Percentiles rank a stretch among this genome's conserved stretches.
These are phyloP conservation scores for Elaeis oleifera DNA, from an alignment of 202 grass and related monocot genomes.

Conservation along the genomic window DNA sequence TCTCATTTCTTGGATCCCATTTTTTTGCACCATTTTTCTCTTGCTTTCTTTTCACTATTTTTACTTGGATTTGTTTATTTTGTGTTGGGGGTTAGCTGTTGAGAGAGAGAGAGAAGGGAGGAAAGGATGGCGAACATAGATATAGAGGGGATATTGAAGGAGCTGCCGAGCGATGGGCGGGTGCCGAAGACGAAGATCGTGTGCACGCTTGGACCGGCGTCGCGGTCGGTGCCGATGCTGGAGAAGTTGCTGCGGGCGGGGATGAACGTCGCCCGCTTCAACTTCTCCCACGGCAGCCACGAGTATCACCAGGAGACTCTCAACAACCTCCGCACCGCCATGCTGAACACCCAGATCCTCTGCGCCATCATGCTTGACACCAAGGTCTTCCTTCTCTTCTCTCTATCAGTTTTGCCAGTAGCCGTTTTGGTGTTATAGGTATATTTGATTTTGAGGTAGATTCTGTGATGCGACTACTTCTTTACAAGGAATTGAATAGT, in stretches of 20 bases:
- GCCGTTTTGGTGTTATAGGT: no score
- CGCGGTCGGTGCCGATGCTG: slow-evolving; percentile 18
- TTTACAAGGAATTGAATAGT: no score
- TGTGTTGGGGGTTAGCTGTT: no score
- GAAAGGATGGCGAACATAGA: slow-evolving; percentile 7
- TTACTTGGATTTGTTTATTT: no score
- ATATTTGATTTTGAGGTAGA: no score
- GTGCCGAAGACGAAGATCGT: slow-evolving; percentile 20
- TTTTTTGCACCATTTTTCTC: no score
- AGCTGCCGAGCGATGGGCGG: slow-evolving; percentile 9
- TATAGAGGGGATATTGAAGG: slow-evolving; percentile 16
- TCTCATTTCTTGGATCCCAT: no score
- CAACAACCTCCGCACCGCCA: slow-evolving; percentile 8
- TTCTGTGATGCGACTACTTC: no score
- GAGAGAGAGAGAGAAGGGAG: no score
- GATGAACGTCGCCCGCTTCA: slow-evolving; percentile 17
- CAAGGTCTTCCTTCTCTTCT: neutral
- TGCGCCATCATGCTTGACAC: slow-evolving; percentile 19
- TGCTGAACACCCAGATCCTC: slow-evolving; percentile 14
- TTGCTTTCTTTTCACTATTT: no score
- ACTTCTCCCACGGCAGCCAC: slow-evolving; percentile 11
- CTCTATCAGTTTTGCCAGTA: no score
- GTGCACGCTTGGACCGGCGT: slow-evolving; percentile 17
- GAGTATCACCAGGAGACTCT: slow-evolving; percentile 16
- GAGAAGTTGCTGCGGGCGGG: slow-evolving; percentile 15